A percentile compares a stretch with the other conserved stretches of the same genome.
Evolutionary conservation across 1,284 basidiomycete genomes (phyloP).

Genomic region (Apiotrichum montevideense): DNA sequence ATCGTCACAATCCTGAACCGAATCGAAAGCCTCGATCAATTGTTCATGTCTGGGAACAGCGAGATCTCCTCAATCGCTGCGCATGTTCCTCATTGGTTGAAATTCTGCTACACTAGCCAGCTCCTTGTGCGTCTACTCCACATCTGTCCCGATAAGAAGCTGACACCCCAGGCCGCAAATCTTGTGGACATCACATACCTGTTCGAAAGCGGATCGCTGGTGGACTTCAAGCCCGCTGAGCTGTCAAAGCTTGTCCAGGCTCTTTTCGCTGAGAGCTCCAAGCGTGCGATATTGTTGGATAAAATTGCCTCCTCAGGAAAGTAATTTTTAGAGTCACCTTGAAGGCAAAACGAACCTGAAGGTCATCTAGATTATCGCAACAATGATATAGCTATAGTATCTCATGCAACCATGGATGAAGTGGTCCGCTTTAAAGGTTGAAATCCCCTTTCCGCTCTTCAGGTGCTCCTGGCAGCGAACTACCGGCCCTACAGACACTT

Average conservation of each 20-base stretch:
- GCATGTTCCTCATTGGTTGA: constrained; percentile 87
- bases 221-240: constrained; percentile 84
- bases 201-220: constrained; percentile 81
- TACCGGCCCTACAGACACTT: too few relatives aligned
- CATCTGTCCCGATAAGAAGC: neutral
- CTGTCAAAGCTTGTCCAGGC: constrained; percentile 74
- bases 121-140: constrained; percentile 59
- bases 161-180: constrained; percentile 53
- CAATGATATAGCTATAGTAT: too few relatives aligned
- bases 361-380: too few relatives aligned
- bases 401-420: too few relatives aligned
- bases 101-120: constrained; percentile 87
- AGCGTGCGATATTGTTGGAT: constrained; percentile 52
- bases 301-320: constrained; percentile 12
- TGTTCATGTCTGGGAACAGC: constrained; percentile 53
- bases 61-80: constrained; percentile 34
- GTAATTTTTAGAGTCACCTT: too few relatives aligned
- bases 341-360: too few relatives aligned
- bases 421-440: too few relatives aligned
- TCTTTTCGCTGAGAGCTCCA: constrained; percentile 79
- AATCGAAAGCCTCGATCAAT: constrained; percentile 67
- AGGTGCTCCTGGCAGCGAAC: too few relatives aligned
- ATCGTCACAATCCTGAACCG: constrained; percentile 75
- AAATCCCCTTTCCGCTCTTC: too few relatives aligned
- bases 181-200: constrained; percentile 89